phyloP scores from a whole-genome alignment of 352 stramenopile genomes.

The Globisporangium lucens region DNA sequence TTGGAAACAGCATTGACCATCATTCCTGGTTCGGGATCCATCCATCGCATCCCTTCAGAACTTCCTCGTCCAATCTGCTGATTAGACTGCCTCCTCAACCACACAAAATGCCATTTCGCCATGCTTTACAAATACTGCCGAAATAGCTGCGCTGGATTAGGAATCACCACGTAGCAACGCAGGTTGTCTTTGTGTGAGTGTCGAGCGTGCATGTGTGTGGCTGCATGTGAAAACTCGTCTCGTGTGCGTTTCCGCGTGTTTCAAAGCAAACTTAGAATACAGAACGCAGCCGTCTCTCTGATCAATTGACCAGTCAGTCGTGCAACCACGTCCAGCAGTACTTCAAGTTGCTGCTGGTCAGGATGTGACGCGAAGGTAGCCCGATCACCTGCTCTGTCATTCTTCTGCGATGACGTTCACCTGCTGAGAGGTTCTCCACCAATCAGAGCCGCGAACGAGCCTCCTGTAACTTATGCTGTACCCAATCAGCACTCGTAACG shows the following conservation, averaged over 20 bases:
- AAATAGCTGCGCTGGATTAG: background rate
- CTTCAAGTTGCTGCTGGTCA: constrained; percentile 7
- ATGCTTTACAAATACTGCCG: background rate
- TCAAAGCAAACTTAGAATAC: background rate
- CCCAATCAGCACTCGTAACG: constrained; percentile 2
- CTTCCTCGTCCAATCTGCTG: constrained; percentile 7
- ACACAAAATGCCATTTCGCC: background rate
- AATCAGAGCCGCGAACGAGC: background rate
- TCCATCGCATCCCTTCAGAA: background rate
- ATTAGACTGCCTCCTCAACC: background rate
- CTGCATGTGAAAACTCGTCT: background rate
- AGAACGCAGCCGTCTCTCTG: background rate
- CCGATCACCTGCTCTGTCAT: background rate
- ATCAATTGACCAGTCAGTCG: background rate
- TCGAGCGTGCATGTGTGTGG: background rate
- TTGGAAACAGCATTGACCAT: background rate
- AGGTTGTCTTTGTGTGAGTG: too few species aligned
- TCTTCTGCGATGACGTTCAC: constrained; percentile 4
- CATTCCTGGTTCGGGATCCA: background rate
- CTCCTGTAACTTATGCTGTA: background rate
- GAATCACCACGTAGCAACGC: background rate
- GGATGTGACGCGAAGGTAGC: constrained; percentile 12
- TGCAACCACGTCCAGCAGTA: background rate
- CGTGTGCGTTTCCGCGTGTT: background rate
- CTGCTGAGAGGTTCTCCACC: background rate